phyloP scores from a whole-genome alignment of 2,329 filamentous ascomycete genomes.

The Aspergillus transmontanensis region DNA sequence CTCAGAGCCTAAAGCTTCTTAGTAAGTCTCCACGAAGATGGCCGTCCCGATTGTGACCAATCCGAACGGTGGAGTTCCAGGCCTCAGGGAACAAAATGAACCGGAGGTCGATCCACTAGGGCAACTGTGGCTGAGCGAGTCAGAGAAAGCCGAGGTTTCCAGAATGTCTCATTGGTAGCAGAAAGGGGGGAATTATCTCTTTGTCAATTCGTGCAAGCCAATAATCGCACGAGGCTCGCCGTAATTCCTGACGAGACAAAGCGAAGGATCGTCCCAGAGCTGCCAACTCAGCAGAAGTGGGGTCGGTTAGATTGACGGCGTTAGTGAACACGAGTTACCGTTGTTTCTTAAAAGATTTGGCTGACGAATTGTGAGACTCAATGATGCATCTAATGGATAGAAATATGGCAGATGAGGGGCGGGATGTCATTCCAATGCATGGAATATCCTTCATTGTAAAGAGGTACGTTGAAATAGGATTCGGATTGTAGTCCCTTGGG shows the following conservation, averaged over 20 bases:
- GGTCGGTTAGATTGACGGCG: slow-evolving; percentile 8
- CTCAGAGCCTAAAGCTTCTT: slow-evolving; percentile 6
- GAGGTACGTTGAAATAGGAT: not conserved
- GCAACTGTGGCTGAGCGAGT: slow-evolving; percentile 11
- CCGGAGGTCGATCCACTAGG: slow-evolving; percentile 15
- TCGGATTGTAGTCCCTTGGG: not conserved
- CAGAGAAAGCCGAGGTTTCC: slow-evolving; percentile 10
- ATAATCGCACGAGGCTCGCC: slow-evolving; percentile 11
- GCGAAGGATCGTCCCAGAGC: slow-evolving; percentile 16
- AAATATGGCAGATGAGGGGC: not conserved
- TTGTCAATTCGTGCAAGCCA: slow-evolving; percentile 15
- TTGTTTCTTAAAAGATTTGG: slow-evolving; percentile 3
- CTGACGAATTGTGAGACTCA: not conserved
- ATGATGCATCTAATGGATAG: not conserved
- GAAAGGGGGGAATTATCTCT: slow-evolving; percentile 12
- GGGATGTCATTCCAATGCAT: not conserved
- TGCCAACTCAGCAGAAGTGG: slow-evolving; percentile 26
- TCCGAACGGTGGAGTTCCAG: slow-evolving; percentile 20
- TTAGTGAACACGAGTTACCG: slow-evolving; percentile 5
- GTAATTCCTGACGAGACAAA: slow-evolving; percentile 2
- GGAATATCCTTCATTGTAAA: not conserved
- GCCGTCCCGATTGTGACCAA: slow-evolving; percentile 20
- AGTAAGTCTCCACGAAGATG: slow-evolving; percentile 19
- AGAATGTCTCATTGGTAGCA: slow-evolving; percentile 20
- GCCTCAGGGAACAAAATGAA: slow-evolving; percentile 13